Conservation (phyloP, 257 asterid genomes). For the Solanum paucissectum region DNA sequence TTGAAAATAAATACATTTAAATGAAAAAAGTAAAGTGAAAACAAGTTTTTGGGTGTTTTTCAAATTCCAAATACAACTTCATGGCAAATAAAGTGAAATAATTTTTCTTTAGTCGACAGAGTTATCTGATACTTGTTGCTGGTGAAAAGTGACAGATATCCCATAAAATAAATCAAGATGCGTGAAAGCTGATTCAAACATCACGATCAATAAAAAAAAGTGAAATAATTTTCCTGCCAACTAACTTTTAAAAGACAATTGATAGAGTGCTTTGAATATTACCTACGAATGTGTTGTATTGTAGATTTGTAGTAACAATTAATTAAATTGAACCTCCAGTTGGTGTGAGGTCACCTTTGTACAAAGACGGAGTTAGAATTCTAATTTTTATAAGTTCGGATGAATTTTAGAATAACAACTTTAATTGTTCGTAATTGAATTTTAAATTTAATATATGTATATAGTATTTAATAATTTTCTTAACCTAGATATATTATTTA, state of each 20-base stretch:
- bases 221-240: neutral
- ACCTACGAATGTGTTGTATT: neutral
- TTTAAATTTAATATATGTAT: too few species aligned
- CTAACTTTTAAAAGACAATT: neutral
- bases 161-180: too few species aligned
- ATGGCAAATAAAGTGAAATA: too few species aligned
- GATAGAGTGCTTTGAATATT: neutral
- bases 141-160: neutral
- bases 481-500: too few species aligned
- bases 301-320: neutral
- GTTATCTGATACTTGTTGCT: neutral
- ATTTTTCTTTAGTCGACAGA: accelerated
- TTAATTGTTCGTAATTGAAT: too few species aligned
- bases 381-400: too few species aligned
- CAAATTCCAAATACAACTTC: neutral
- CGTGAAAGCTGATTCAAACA: accelerated
- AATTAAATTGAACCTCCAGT: neutral
- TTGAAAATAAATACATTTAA: too few species aligned
- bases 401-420: too few species aligned
- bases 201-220: too few species aligned
- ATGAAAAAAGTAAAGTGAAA: neutral
- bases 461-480: too few species aligned
- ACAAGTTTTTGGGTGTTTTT: neutral
- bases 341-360: neutral
- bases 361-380: neutral